Evolutionary conservation across 192 early-diverging fungal species (phyloP), one percentile per base, ranked within the genome.

Genomic region (Powellomyces hirtus): DNA sequence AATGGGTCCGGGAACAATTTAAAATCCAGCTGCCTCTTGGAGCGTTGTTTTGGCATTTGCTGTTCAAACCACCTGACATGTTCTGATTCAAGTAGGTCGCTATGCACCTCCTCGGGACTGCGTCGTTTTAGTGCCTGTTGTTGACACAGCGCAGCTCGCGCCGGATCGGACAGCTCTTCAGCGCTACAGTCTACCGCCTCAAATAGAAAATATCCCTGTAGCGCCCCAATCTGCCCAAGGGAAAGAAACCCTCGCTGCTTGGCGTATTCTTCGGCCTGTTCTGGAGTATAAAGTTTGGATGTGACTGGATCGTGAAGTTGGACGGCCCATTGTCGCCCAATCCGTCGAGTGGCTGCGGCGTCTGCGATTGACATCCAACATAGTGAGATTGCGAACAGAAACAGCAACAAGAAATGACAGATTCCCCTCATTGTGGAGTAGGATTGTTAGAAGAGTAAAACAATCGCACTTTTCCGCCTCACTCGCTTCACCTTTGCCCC

Each of bases 1-100:
- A 84, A 80, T 56, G 89, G 89, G 71, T 92, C 90, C 35, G 65
- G 49, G 53, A 77, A 77, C 38, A 44, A 51, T 44, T 37, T 63
- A 62, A 79, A 69, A 70, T 77, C 75, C 67, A 58, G 16, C 68
- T 65, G 22, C 26, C 56, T 30, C 74, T 59, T 46, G 73, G 63
- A 50, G 66, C 73, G 36, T 79, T 86, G n/a, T 66, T 56, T 73
- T 1, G 75, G 34, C 1, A 60, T 46, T 38, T 78, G 77, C 20
- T 33, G 30, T 18, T 78, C 70, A 30, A 73, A 72, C 68, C 66
- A 67, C 52, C 35, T 38, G 1, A 76, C 52, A 27, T 53, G 24
- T 6, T 37, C 56, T 13, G 31, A 27, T 11, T 70, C 72, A n/a
- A 71, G 31, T 38, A 79, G 55, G n/a, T 29, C 22, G n/a, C 22